Evolutionary conservation across 805 yeast genomes (phyloP), one percentile per base, ranked within the genome.

Genomic region (Tetrapisispora nanseiensis): DNA sequence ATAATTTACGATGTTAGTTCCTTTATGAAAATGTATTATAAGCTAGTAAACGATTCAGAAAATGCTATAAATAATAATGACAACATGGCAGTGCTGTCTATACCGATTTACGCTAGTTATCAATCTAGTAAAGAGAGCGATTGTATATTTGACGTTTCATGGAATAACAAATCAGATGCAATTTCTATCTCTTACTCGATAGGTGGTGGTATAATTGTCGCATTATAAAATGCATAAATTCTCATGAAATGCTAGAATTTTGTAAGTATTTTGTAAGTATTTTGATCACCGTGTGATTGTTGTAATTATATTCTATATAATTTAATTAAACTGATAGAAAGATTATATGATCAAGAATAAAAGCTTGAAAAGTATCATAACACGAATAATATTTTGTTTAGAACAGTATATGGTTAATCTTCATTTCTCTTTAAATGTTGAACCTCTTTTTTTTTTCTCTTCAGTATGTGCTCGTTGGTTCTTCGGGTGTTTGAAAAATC

Each of bases 1-100:
- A 59, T 72, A 10, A 54, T 82, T 0, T 79, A 80, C 72, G 71
- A 72, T 45, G 50, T 30, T 26, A 21, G 31, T 8, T 19, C 20
- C n/a, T 15, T 38, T 12, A 9, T 35, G 9, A 16, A 35, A 24
- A 22, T 24, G 6, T 12, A 20, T 8, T 12, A 27, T 1, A 19
- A 21, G 11, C 12, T 9, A 20, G 16, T 26, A 3, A 13, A 23
- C 3, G n/a, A 23, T 13, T 7, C 22, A 6, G 26, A 5, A 13
- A 13, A 11, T 9, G 8, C 10, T 22, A 15, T 6, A 35, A 22
- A 26, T 4, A 21, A 29, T 11, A 4, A 38, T 18, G 10, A 3
- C 11, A 18, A 15, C 18, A 7, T 30, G n/a, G 21, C 37, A 7
- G 65, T 56, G 15, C 48, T 55, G 27, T 51, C 65, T 6, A 51